Evolutionary conservation across 768 basidiomycete genomes (phyloP), one percentile per base, ranked within the genome.

Genomic region (Kwoniella mangroviensis): DNA sequence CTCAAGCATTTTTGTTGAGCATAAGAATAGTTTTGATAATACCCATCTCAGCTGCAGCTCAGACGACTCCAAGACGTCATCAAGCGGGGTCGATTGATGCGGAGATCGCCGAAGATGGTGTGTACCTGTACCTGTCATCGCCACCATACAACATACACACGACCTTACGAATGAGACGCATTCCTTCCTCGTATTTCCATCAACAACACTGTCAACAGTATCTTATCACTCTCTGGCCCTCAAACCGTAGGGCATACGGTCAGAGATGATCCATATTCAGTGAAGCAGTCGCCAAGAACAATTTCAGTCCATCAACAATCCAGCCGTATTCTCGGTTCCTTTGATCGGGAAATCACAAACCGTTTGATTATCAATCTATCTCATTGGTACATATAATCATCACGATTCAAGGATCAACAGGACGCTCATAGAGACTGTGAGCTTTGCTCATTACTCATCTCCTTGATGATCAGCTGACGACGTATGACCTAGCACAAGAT

Each of bases 401-500:
- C 34, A 34, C 34, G 9, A 7, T 34, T 34, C 34, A 34, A 34
- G 34, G 4, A 49, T 49, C 15, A 49, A 10, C 13, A 49, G 45
- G 45, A 49, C 45, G 15, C 4, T 15, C 4, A 4, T 19, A 49
- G 45, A 15, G 15, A 17, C 15, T 11, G 45, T 49, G 19, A 49
- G 45, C 19, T 49, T 12, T 49, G 10, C 19, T 11, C 13, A 15
- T 13, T 4, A 49, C 45, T 19, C 45, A 15, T 19, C 0, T 49
- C 45, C 15, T 19, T 12, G 13, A 13, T 15, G 3, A 13, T 4
- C 4, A 49, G 58, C 41, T 58, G 22, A 58, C 34, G 12, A 21
- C 40, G 11, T 26, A 58, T 40, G 13, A 21, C 13, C 28, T 15
- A 26, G 22, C 6, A 3, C 51, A 71, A 26, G 17, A 71, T 71